Evolutionary conservation across 2,329 filamentous ascomycete genomes (phyloP), one percentile per base, ranked within the genome.

Genomic region (Sporothrix globosa): DNA sequence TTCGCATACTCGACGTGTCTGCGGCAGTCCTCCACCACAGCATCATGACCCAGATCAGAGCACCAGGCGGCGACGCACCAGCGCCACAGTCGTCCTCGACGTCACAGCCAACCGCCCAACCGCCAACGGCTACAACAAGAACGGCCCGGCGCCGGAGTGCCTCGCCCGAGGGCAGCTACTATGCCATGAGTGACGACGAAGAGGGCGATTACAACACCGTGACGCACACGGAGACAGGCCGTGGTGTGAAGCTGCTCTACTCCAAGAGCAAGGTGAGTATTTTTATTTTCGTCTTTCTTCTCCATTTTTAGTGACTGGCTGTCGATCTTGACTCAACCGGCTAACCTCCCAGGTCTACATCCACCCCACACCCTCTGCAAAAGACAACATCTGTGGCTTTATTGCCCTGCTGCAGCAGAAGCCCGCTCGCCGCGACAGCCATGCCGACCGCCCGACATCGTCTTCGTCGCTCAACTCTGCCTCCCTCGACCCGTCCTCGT

Each of bases 181-280:
- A 97, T 84, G 95, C 95, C 77, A 85, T 98, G 85, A 97, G 92
- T 80, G 96, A 99, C 83, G 93, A 97, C 77, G 94, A 97, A 74
- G 96, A 98, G 81, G 92, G 91, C 75, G 96, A 92, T 58, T 99
- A 99, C 82, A 92, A 96, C 79, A 98, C 93, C 21, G 93, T 99
- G 77, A 91, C 92, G 4, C 92, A 96, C 77, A 87, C 88, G 4
- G 88, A 87, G 74, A 89, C 88, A 2, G 91, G 92, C 0, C 88
- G 88, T 74, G 96, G 95, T 1, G 96, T 99, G 60, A 99, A 98
- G 82, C 84, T 99, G 44, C 84, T 99, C 17, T 97, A 91, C 77
- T 95, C 93, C 24, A 99, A 99, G 83, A 97, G 93, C 90, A 99
- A 98, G 86, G 92, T 92, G 76, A 61, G 83, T 77, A 4, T 4